phyloP scores from a whole-genome alignment of 2,329 filamentous ascomycete genomes.

The Ceratocystis diversiconidia region DNA sequence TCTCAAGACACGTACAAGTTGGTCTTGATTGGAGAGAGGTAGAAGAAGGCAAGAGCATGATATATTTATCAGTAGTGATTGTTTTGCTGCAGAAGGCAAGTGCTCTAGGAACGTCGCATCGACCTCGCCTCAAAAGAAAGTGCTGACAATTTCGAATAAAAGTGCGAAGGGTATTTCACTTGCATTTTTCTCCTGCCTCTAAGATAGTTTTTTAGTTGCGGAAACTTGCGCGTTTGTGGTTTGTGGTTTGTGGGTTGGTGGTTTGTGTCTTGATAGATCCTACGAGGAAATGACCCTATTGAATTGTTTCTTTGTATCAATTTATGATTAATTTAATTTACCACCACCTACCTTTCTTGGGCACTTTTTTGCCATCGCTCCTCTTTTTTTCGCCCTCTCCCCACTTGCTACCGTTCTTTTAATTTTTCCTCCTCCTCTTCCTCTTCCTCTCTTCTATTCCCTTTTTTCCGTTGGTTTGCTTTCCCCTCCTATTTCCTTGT shows the following conservation, averaged over 20 bases:
- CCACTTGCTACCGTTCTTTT: neutral
- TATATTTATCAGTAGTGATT: neutral
- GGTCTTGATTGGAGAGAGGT: neutral
- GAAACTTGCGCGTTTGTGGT: neutral
- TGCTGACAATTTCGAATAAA: neutral
- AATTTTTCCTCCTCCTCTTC: neutral
- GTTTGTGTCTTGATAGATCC: neutral
- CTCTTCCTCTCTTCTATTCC: neutral
- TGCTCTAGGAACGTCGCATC: neutral
- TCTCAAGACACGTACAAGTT: neutral
- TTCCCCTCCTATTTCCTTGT: neutral
- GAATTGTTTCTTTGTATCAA: neutral
- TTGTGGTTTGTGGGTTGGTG: neutral
- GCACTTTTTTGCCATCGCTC: neutral
- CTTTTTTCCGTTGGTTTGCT: neutral
- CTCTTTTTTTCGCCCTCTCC: neutral
- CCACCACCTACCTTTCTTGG: neutral
- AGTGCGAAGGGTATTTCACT: neutral
- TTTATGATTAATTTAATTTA: neutral
- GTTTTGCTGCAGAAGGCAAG: neutral
- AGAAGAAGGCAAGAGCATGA: neutral
- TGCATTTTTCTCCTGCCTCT: neutral
- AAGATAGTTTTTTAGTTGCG: too few species aligned
- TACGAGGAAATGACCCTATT: neutral
- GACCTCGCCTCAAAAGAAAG: slow-evolving; percentile 5